These are phyloP conservation scores for Picea mariana DNA, from an alignment of 83 land plant species.

Conservation along the genomic window DNA sequence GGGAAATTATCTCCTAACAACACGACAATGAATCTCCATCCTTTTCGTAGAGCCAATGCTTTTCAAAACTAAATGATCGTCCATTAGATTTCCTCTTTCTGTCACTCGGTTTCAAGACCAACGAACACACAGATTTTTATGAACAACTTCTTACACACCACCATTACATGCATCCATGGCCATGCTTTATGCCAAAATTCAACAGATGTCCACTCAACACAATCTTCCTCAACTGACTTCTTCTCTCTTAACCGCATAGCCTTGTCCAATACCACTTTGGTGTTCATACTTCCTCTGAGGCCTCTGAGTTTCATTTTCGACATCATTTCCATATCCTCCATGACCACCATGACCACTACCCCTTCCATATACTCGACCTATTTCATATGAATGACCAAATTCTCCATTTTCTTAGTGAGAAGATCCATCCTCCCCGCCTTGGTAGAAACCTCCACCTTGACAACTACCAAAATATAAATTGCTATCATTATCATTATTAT, in stretches of 20 bases:
- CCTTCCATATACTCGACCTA: conserved; percentile 33
- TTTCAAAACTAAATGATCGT: too few relatives aligned
- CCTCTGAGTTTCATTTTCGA: conserved; percentile 36
- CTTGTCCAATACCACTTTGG: conserved; percentile 66
- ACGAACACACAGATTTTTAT: too few relatives aligned
- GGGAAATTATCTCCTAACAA: too few relatives aligned
- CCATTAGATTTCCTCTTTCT: too few relatives aligned
- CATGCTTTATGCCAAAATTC: too few relatives aligned
- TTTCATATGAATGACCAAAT: conserved; percentile 31
- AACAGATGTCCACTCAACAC: too few relatives aligned
- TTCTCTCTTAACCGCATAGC: conserved; percentile 56
- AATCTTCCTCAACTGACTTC: conserved; percentile 57
- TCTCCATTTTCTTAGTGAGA: conserved; percentile 22
- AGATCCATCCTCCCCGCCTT: conserved; percentile 7
- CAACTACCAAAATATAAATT: conserved; percentile 30
- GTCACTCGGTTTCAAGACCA: too few relatives aligned
- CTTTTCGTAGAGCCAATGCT: too few relatives aligned
- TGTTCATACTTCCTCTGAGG: conserved; percentile 52
- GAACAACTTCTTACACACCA: too few relatives aligned
- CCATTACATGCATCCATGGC: too few relatives aligned
- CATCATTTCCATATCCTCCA: conserved; percentile 40
- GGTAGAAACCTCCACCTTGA: conserved; percentile 13
- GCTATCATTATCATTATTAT: conserved; percentile 22
- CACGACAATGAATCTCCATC: too few relatives aligned
- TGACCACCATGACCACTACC: conserved; percentile 29